A percentile compares a stretch with the other conserved stretches of the same genome.
Evolutionary conservation across 306 rosid genomes (phyloP).

Genomic region (Pterocarpus santalinus): DNA sequence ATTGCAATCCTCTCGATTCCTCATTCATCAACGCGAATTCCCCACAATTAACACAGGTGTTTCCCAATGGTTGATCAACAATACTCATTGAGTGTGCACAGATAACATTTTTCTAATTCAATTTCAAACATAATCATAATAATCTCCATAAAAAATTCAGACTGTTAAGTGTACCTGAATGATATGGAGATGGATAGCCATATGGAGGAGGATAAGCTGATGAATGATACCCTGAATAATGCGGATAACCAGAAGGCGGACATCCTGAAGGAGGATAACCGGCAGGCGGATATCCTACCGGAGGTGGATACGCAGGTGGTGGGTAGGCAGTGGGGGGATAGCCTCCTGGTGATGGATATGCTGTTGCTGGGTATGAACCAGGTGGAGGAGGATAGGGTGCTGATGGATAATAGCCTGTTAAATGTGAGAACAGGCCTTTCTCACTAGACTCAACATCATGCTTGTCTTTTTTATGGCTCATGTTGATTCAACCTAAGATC

Average conservation of each 20-base stretch:
- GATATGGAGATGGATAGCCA: conserved; percentile 50
- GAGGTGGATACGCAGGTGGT: conserved; percentile 37
- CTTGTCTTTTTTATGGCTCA: conserved; percentile 46
- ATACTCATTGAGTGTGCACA: too few species aligned
- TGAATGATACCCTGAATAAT: conserved; percentile 46
- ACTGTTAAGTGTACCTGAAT: conserved; percentile 42
- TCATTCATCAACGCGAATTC: too few species aligned
- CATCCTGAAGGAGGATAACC: conserved; percentile 48
- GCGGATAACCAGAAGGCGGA: conserved; percentile 46
- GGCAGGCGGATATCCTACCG: conserved; percentile 15
- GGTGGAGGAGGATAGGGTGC: conserved; percentile 53
- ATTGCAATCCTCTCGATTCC: too few species aligned
- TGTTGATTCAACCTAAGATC: conserved; percentile 44
- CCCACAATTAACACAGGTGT: too few species aligned
- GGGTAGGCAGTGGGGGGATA: conserved; percentile 50
- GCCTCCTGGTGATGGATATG: conserved; percentile 44
- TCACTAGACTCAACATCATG: conserved; percentile 49
- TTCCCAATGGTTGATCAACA: too few species aligned
- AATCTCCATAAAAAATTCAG: conserved; percentile 2
- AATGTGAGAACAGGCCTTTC: conserved; percentile 53
- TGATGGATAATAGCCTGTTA: conserved; percentile 50
- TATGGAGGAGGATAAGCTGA: conserved; percentile 45
- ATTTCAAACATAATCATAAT: background rate
- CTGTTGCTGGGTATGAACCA: conserved; percentile 49
- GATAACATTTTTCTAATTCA: too few species aligned